These are phyloP conservation scores for Fusarium ramigenum DNA, from an alignment of 2,329 filamentous ascomycete species.

Conservation along the genomic window DNA sequence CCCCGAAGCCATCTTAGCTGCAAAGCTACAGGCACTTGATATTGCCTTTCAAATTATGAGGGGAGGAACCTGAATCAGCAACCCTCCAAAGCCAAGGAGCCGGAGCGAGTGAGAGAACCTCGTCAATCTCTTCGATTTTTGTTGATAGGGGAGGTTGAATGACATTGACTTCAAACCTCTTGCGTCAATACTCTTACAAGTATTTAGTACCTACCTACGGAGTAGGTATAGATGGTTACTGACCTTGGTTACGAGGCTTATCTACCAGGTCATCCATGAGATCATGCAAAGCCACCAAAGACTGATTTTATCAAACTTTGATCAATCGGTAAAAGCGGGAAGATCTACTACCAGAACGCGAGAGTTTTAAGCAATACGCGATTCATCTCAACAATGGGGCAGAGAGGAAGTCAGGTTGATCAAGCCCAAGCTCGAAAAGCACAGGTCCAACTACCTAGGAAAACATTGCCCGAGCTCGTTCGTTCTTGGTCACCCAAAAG, in stretches of 20 bases:
- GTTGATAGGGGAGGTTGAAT: constrained; percentile 2
- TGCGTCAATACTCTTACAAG: neutral
- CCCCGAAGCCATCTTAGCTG: constrained; percentile 34
- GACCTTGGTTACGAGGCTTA: neutral
- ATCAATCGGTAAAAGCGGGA: constrained; percentile 19
- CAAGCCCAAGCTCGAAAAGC: constrained; percentile 8
- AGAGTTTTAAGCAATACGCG: constrained; percentile 29
- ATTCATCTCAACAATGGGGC: neutral
- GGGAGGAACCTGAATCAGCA: constrained; percentile 35
- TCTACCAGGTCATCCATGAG: neutral
- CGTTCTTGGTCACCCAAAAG: constrained; percentile 2
- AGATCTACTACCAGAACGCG: constrained; percentile 28
- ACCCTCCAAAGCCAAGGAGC: constrained; percentile 21
- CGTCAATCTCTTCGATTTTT: neutral
- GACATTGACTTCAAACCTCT: constrained; percentile 1
- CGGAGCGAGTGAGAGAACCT: neutral
- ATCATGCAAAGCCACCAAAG: constrained; percentile 13
- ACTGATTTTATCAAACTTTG: constrained; percentile 15
- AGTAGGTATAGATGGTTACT: neutral
- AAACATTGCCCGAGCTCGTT: constrained; percentile 6
- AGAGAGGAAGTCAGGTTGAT: neutral
- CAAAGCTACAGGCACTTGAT: constrained; percentile 33
- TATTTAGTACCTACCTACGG: too few relatives aligned
- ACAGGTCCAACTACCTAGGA: neutral
- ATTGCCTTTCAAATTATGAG: constrained; percentile 36